Percentiles rank a stretch among this genome's conserved stretches.
Evolutionary conservation across 1,284 basidiomycete genomes (phyloP).

Genomic region (Flammula alnicola): DNA sequence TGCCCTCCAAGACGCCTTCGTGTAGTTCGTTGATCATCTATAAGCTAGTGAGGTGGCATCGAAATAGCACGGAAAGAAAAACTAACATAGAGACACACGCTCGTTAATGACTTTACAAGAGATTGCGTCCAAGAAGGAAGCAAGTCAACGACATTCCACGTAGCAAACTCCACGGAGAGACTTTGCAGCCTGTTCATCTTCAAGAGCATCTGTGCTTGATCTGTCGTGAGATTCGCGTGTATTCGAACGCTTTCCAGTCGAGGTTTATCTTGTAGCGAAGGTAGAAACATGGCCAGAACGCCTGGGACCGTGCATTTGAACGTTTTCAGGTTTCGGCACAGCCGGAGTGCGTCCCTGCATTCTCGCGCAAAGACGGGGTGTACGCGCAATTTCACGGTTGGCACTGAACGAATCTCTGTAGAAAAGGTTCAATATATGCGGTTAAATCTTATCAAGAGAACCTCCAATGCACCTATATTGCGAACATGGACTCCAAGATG

Average conservation of each 20-base stretch:
- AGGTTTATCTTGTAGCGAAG: conserved; percentile 46
- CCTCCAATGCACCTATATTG: conserved; percentile 49
- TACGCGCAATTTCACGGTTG: conserved; percentile 32
- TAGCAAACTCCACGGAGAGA: conserved; percentile 59
- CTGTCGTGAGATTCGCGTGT: conserved; percentile 50
- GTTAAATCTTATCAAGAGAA: not conserved
- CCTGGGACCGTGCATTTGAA: conserved; percentile 58
- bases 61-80: not conserved
- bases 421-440: conserved; percentile 2
- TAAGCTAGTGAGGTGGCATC: conserved; percentile 8
- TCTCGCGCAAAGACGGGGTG: conserved; percentile 58
- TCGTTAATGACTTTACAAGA: conserved; percentile 47
- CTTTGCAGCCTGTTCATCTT: conserved; percentile 46
- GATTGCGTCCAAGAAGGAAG: conserved; percentile 58
- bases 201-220: conserved; percentile 50
- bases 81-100: conserved; percentile 62
- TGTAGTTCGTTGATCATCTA: conserved; percentile 63
- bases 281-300: conserved; percentile 53
- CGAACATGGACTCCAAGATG: conserved; percentile 61
- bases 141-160: conserved; percentile 60
- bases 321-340: conserved; percentile 55
- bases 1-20: conserved; percentile 49
- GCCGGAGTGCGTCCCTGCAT: conserved; percentile 48
- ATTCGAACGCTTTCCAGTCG: conserved; percentile 53
- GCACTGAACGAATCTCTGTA: conserved; percentile 59